Conservation (phyloP, 352 stramenopile species). For the Globisporangium paroecandrum region DNA sequence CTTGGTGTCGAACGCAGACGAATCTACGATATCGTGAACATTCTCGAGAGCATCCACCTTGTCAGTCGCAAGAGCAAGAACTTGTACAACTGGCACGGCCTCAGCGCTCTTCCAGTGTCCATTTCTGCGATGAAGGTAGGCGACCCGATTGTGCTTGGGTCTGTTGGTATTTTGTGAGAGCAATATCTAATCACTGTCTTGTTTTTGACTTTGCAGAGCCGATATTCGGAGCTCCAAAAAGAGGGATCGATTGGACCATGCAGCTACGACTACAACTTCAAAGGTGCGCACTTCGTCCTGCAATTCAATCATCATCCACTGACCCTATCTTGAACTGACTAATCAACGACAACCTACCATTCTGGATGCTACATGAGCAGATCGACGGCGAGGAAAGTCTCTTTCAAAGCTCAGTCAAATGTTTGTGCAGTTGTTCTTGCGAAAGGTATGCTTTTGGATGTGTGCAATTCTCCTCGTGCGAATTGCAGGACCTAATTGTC, state of each 20-base stretch:
- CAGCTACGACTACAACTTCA: constrained; percentile 52
- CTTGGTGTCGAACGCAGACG: constrained; percentile 90
- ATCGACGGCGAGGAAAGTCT: constrained; percentile 77
- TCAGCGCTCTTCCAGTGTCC: constrained; percentile 57
- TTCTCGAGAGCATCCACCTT: constrained; percentile 94
- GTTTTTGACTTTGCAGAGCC: constrained; percentile 23
- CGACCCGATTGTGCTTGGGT: neutral
- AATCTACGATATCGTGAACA: constrained; percentile 99
- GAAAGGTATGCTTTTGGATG: constrained; percentile 37
- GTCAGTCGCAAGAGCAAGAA: constrained; percentile 97
- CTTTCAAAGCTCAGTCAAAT: constrained; percentile 92
- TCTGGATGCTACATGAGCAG: constrained; percentile 19
- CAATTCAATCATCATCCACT: neutral
- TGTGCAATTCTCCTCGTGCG: neutral
- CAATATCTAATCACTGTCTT: neutral
- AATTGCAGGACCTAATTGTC: neutral
- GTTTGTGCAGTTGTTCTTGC: constrained; percentile 95
- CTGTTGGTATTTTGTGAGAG: neutral
- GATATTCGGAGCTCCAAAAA: constrained; percentile 42
- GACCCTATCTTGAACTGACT: neutral
- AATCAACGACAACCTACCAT: neutral
- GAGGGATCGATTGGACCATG: constrained; percentile 18
- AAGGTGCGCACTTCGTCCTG: constrained; percentile 32
- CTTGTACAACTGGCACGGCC: constrained; percentile 91
- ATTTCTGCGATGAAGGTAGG: constrained; percentile 74